Percentiles rank a stretch among this genome's conserved stretches.
phyloP scores from a whole-genome alignment of 768 basidiomycete genomes.

The Termitomyces sp. region DNA sequence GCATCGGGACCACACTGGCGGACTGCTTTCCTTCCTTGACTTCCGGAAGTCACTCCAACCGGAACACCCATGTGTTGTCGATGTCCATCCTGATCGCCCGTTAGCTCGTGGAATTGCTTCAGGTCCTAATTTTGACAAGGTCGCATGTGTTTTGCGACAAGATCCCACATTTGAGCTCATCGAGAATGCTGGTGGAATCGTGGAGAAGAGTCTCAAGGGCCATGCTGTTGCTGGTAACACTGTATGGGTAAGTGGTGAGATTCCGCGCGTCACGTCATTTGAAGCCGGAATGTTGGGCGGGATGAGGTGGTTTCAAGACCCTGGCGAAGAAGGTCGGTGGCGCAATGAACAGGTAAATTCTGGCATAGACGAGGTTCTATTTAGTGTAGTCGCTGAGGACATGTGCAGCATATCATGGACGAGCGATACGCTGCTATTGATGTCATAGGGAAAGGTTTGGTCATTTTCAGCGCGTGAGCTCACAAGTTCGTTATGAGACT shows the following conservation, averaged over 20 bases:
- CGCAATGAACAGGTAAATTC: conserved; percentile 44
- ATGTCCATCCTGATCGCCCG: conserved; percentile 76
- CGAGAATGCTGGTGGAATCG: conserved; percentile 40
- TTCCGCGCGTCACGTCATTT: conserved; percentile 62
- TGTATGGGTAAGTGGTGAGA: conserved; percentile 77
- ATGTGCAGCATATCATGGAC: conserved; percentile 65
- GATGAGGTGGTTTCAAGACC: conserved; percentile 48
- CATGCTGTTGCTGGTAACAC: conserved; percentile 60
- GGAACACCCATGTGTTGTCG: conserved; percentile 41
- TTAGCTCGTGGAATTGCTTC: conserved; percentile 68
- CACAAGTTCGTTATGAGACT: neutral
- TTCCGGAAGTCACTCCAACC: conserved; percentile 25
- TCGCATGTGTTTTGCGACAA: conserved; percentile 52
- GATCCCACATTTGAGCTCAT: conserved; percentile 76
- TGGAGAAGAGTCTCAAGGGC: conserved; percentile 52
- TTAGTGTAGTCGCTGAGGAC: neutral
- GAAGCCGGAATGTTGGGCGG: conserved; percentile 68
- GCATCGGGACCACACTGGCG: conserved; percentile 75
- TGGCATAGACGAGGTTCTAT: neutral
- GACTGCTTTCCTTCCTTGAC: conserved; percentile 60
- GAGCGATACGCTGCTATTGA: conserved; percentile 77
- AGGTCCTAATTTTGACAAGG: conserved; percentile 49
- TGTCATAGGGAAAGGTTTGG: conserved; percentile 74
- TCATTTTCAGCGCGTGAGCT: conserved; percentile 78
- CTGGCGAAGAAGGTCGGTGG: conserved; percentile 36